Evolutionary conservation across 2,329 filamentous ascomycete species (phyloP), one percentile per base, ranked within the genome.

Genomic region (Cordyceps cicadae): DNA sequence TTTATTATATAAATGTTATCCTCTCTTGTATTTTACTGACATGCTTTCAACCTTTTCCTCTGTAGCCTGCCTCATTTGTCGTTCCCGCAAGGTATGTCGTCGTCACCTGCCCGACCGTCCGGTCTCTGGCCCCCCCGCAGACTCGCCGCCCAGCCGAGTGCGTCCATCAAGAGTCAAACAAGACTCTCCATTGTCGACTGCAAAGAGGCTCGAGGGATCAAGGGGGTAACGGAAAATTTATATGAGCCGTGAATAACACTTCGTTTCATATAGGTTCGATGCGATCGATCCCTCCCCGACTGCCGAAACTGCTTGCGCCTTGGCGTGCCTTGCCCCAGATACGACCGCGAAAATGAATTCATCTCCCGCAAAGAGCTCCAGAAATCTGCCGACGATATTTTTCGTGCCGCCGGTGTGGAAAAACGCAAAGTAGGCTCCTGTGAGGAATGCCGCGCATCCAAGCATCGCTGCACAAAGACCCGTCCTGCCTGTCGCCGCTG

Each of bases 371-470:
- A 63, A 9, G 65, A 67, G 54, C 62, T 68, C 15, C 63, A 66
- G 41, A 64, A 66, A 50, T 65, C 65, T 4, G 64, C 67, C 45
- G 64, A 69, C 29, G 64, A 66, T 61, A 69, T 71, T 57, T 71
- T 69, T 61, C 62, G 62, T 21, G 66, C 64, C 9, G 60, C 69
- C 6, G 67, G 68, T 39, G 63, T 71, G 32, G 67, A 69, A 55
- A 70, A 67, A 61, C 65, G 69, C 12, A 62, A 65, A 17, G 64
- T 70, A 21, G 66, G 68, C 12, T 69, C 69, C 4, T 71, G 69
- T 55, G 59, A 67, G 21, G 68, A 68, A 51, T 70, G 69, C 26
- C 66, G 68, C 29, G 48, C 59, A 6, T 64, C 67, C 11, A 70
- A 70, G 63, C 63, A 67, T 50, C 64, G 67, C 19, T 70, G 69